Evolutionary conservation across 2,329 filamentous ascomycete genomes (phyloP), one percentile per base, ranked within the genome.

Genomic region (Hymenoscyphus infarciens): DNA sequence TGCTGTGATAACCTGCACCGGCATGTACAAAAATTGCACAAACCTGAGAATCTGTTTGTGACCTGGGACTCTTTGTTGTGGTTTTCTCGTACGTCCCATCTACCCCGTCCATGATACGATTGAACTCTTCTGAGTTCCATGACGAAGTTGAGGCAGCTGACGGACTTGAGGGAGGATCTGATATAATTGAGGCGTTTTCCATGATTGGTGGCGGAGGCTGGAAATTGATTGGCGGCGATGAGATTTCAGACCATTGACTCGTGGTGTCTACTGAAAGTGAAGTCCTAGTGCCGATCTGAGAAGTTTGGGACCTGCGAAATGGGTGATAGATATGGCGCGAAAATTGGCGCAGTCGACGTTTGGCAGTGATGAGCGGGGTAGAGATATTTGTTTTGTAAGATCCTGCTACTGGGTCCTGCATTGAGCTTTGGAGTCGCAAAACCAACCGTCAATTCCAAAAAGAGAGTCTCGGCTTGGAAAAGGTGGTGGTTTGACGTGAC

Each of bases 11-110:
- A 3, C 95, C 95, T 16, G 95, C 95, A 38, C 95, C 95, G 42
- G 94, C 95, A 76, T 99, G 95, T 54, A 99, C 88, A 75, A 97
- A 98, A 59, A 99, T 94, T 63, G 92, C 92, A 62, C 86, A 86
- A 10, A 86, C 77, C 56, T 67, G 66, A 10, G 67, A 61, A 22
- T 61, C 64, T 10, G 55, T 59, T 39, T 63, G 66, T 27, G 61
- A 54, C 29, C 62, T 62, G n/a, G 66, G 59, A 22, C 53, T 66
- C 54, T 63, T 58, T 54, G 67, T 62, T 52, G 67, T 63, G 49
- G 67, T 60, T 59, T 65, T 70, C 31, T 73, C 72, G 29, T 62
- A 61, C 19, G 70, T 60, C 52, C 72, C 72, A 61, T 74, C 73
- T 68, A 69, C 60, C 53, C 72, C 72, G 59, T 74, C 73, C 70